Evolutionary conservation across 2,329 filamentous ascomycete species (phyloP), one percentile per base, ranked within the genome.

Genomic region (Cladorrhinum sp.): DNA sequence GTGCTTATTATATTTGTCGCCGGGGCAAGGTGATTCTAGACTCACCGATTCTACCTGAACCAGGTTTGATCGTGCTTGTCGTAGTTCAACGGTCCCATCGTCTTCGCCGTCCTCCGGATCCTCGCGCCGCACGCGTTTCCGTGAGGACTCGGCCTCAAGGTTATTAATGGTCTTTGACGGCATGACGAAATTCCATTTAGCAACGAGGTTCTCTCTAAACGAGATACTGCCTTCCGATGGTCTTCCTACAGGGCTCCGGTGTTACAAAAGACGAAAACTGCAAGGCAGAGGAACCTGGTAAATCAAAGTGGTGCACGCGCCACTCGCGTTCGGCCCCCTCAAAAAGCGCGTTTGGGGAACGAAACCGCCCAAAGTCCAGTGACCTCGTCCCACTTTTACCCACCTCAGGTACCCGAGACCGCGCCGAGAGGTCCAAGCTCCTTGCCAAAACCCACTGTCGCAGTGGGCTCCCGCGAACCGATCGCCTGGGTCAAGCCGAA

Each of bases 51-150:
- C 73, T 4, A 70, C 71, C 36, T 73, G 73, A 24, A 79, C 32
- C 32, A 36, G 66, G 23, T 71, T 74, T 1, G 79, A 79, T 62
- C 73, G 77, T 12, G 77, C 77, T 50, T 75, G 69, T n/a, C 70
- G 70, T n/a, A 73, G 67, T 16, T 78, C 71, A 2, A 72, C 67
- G 25, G 73, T 63, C 20, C 75, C 70, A 7, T 70, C 71, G n/a
- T 73, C 73, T 18, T 73, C 71, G 55, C 72, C 68, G 16, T 67
- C 67, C 8, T 71, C 68, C 32, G 68, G 69, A 29, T 75, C 73
- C 41, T 66, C 71, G 54, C 67, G 74, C 49, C 77, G 75, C 22
- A 75, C 72, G 64, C 81, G 78, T 70, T 84, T 84, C 23, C 71
- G 62, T 5, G 69, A 68, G 23, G 68, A 59, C 55, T 64, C 63